These are phyloP conservation scores for Cladosporium velox DNA, from an alignment of 2,329 filamentous ascomycete genomes.

Conservation along the genomic window DNA sequence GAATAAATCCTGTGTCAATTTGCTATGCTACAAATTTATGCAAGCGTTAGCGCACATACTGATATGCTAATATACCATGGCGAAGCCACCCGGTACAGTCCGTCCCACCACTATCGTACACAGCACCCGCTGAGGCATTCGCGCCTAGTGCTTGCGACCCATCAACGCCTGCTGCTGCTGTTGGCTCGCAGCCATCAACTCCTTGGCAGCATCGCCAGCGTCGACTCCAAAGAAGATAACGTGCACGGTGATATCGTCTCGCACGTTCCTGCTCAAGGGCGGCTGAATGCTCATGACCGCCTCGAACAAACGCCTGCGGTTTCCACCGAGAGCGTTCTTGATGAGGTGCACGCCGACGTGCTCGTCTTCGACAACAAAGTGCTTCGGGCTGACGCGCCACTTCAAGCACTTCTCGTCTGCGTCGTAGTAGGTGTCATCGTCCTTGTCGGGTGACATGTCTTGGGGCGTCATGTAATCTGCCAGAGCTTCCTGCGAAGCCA, in stretches of 20 bases:
- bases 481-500: slow-evolving; percentile 1
- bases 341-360: slow-evolving; percentile 56
- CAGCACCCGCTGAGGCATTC: too few relatives aligned
- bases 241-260: slow-evolving; percentile 56
- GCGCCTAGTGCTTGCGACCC: neutral
- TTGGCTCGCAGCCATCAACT: slow-evolving; percentile 9
- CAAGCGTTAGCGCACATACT: neutral
- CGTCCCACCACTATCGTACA: neutral
- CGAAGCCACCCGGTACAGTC: neutral
- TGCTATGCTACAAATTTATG: neutral
- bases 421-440: slow-evolving; percentile 40
- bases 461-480: slow-evolving; percentile 6
- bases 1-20: neutral
- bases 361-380: slow-evolving; percentile 54
- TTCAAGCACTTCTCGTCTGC: slow-evolving; percentile 42
- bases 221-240: slow-evolving; percentile 55
- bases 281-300: slow-evolving; percentile 41
- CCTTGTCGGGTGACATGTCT: slow-evolving; percentile 27
- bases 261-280: slow-evolving; percentile 41
- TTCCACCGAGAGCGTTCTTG: slow-evolving; percentile 56
- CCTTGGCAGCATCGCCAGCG: slow-evolving; percentile 11
- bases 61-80: neutral
- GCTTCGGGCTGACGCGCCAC: slow-evolving; percentile 45
- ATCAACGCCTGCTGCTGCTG: neutral
- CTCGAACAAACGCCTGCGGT: slow-evolving; percentile 42